phyloP scores from a whole-genome alignment of 108 stramenopile species.

The Schizochytrium sp. region DNA sequence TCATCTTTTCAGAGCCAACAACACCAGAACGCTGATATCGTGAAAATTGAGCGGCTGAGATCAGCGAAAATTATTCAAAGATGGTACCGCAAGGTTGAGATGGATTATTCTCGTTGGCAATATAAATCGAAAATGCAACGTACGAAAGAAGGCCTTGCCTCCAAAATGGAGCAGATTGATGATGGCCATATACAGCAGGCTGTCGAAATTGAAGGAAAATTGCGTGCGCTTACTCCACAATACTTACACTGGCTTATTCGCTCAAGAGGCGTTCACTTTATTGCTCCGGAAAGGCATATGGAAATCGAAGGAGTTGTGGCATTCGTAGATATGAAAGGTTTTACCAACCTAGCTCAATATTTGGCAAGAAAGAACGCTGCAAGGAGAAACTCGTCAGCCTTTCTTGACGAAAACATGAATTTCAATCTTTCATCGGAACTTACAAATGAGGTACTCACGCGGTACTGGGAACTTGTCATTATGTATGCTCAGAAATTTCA shows the following conservation, averaged over 20 bases:
- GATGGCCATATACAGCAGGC: not conserved
- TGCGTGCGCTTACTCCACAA: not conserved
- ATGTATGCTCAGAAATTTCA: constrained; percentile 53
- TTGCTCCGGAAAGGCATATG: not conserved
- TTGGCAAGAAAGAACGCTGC: not conserved
- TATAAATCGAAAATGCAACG: not conserved
- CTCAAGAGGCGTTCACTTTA: not conserved
- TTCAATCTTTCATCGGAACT: constrained; percentile 15
- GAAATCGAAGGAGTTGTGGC: not conserved
- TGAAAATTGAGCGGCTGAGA: too few relatives aligned
- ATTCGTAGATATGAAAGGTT: constrained; percentile 51
- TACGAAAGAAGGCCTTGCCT: not conserved
- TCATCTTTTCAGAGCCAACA: not conserved
- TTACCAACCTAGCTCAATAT: not conserved
- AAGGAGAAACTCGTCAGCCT: not conserved
- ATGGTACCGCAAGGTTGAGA: too few relatives aligned
- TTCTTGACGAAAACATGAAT: not conserved
- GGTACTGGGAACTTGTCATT: constrained; percentile 58
- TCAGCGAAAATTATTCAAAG: too few relatives aligned
- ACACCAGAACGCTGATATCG: too few relatives aligned
- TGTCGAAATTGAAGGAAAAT: not conserved
- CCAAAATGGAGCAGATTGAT: not conserved
- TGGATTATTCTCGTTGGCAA: too few relatives aligned
- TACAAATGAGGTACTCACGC: not conserved
- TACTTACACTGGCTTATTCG: constrained; percentile 9